phyloP scores from a whole-genome alignment of 208 protist species.

The Leishmania major region DNA sequence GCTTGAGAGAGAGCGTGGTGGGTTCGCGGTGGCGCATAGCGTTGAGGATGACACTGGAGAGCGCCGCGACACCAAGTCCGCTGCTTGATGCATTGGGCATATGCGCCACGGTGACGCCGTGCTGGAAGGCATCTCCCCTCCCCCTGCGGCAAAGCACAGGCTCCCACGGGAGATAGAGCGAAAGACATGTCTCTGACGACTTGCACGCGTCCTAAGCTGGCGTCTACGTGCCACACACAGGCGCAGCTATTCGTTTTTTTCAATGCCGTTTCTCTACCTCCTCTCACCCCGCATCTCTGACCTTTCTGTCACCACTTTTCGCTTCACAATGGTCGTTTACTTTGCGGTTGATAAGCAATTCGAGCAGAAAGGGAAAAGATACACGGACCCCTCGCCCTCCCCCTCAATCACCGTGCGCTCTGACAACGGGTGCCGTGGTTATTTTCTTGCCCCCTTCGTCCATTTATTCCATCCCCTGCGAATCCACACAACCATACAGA shows the following conservation, averaged over 20 bases:
- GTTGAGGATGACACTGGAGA: not conserved
- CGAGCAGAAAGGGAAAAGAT: not conserved
- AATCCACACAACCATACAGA: conserved; percentile 4
- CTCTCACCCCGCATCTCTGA: not conserved
- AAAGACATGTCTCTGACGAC: not conserved
- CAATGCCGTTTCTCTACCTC: not conserved
- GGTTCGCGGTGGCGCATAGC: not conserved
- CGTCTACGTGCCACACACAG: not conserved
- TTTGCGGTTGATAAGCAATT: not conserved
- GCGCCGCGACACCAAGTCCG: not conserved
- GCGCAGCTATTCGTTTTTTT: conserved; percentile 11
- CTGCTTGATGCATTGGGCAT: not conserved
- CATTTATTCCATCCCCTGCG: not conserved
- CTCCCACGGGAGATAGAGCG: not conserved
- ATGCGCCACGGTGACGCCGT: not conserved
- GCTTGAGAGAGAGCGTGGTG: not conserved
- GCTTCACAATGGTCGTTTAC: conserved; percentile 3
- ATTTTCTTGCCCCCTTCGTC: not conserved
- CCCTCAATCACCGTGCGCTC: not conserved
- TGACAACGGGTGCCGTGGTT: not conserved
- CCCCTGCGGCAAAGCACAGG: not conserved
- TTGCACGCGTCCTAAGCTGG: not conserved
- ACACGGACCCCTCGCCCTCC: not conserved
- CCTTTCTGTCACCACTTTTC: not conserved
- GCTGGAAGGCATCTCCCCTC: not conserved